Evolutionary conservation across 139 green algal genomes (phyloP).

Genomic region (Helicosporidium sp.): DNA sequence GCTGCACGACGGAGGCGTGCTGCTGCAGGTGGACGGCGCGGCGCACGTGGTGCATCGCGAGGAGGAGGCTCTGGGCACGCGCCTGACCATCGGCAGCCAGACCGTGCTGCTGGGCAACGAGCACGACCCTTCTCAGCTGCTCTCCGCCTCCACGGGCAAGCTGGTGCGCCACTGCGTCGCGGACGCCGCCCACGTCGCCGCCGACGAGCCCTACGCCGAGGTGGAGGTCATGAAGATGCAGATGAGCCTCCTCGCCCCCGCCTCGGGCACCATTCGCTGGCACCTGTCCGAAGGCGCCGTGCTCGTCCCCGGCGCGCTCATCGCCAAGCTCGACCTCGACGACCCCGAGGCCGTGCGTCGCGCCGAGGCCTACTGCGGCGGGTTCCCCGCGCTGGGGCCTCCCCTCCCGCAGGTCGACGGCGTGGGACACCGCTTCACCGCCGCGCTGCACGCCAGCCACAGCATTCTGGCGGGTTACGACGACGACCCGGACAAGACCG

Average conservation of each 20-base stretch:
- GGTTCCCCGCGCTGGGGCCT: constrained; percentile 55
- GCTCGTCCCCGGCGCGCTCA: constrained; percentile 52
- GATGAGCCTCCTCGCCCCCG: constrained; percentile 59
- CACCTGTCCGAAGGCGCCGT: constrained; percentile 49
- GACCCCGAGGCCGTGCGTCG: constrained; percentile 24
- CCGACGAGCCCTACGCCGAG: constrained; percentile 58
- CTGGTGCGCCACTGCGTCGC: constrained; percentile 59
- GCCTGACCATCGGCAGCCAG: constrained; percentile 68
- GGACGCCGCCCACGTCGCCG: constrained; percentile 37
- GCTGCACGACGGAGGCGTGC: constrained; percentile 75
- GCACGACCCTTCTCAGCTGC: constrained; percentile 38
- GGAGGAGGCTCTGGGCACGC: constrained; percentile 70
- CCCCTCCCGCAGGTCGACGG: constrained; percentile 31
- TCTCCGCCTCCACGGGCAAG: constrained; percentile 49
- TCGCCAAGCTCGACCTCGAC: constrained; percentile 58
- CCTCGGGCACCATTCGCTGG: constrained; percentile 22
- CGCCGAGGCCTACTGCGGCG: constrained; percentile 31
- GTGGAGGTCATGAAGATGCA: constrained; percentile 91
- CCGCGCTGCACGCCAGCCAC: constrained; percentile 25
- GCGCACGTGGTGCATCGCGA: constrained; percentile 82
- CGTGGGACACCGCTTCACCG: constrained; percentile 32
- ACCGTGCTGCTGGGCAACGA: constrained; percentile 80
- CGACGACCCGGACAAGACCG: constrained; percentile 30
- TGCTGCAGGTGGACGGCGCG: constrained; percentile 78
- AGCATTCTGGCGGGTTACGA: constrained; percentile 53